A percentile compares a stretch with the other conserved stretches of the same genome.
Conservation (phyloP, 1,139 yeast genomes). For the Groenewaldozyma auringiensis region DNA sequence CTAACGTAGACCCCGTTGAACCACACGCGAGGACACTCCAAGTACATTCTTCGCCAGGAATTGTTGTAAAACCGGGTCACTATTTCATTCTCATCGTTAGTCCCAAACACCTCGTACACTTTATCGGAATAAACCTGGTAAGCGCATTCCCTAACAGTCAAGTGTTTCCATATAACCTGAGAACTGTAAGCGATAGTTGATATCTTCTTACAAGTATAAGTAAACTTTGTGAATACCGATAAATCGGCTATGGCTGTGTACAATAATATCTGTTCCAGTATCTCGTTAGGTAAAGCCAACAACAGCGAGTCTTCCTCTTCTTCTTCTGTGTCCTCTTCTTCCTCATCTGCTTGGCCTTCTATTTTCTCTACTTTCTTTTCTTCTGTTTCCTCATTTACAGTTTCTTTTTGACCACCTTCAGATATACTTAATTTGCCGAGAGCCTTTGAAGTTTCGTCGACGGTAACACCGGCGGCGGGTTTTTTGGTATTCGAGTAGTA, state of each 20-base stretch:
- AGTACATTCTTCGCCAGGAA: slow-evolving; percentile 35
- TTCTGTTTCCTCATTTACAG: slow-evolving; percentile 2
- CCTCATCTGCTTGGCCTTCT: neutral
- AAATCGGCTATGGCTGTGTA: slow-evolving; percentile 43
- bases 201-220: slow-evolving; percentile 54
- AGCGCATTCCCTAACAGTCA: slow-evolving; percentile 52
- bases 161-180: slow-evolving; percentile 47
- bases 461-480: neutral
- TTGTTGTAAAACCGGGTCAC: slow-evolving; percentile 19
- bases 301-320: slow-evolving; percentile 37
- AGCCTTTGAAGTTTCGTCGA: neutral
- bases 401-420: neutral
- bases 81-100: slow-evolving; percentile 10
- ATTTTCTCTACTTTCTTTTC: too few relatives aligned
- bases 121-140: slow-evolving; percentile 36
- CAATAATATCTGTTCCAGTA: slow-evolving; percentile 49
- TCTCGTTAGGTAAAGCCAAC: slow-evolving; percentile 55
- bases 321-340: slow-evolving; percentile 5
- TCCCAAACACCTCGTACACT: slow-evolving; percentile 10
- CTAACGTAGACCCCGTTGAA: slow-evolving; percentile 81
- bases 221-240: slow-evolving; percentile 59
- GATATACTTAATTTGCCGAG: neutral
- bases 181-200: slow-evolving; percentile 56
- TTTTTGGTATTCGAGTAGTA: slow-evolving; percentile 19
- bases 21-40: slow-evolving; percentile 61